Base-by-base conservation (phyloP, 2,329 filamentous ascomycete genomes). In the Trichoderma sp. region DNA sequence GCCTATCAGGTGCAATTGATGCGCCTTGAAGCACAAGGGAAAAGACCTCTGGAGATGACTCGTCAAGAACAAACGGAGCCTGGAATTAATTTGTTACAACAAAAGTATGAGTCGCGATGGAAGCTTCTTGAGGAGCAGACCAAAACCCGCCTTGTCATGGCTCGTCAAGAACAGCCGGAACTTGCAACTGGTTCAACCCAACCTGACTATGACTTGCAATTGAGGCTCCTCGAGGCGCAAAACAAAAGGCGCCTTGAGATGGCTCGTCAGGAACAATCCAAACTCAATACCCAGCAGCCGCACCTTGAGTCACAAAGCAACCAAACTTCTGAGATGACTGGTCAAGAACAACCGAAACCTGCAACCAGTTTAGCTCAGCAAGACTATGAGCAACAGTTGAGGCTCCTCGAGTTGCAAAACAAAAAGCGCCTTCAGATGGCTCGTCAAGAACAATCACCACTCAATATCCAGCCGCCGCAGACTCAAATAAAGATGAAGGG, bases 341-440 rank as follows among this genome's bases (percentile, higher is more conserved):
- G 43, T 21, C 43, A 51, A 51, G 43, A 51, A 12, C 43, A 21
- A 6, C n/a, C 43, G 18, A 21, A 51, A 28, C 26, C n/a, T 60
- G 11, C 11, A 11, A 60, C 0, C 14, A 12, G 57, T 24, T 2
- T 34, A 24, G 57, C 32, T n/a, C 30, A 14, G 6, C 18, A 60
- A 34, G 57, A 60, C 1, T 60, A 60, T 21, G 30, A 21, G 4
- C 11, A 21, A 6, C 57, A 60, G 28, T 4, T 60, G 5, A 60
- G 18, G 9, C 57, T 34, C 30, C 57, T 60, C 30, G 57, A 60
- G 57, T 1, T 6, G 9, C 57, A 60, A 12, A 34, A 34, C 57
- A 60, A 60, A 60, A 34, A n/a, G 6, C 57, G 57, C n/a, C 57
- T 60, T 11, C 11, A 60, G 32, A 60, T 60, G 30, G 57, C 57